Percentiles rank a stretch among this genome's conserved stretches.
Conservation (phyloP, 129 eudicot species). For the Gnaphalium uliginosum region DNA sequence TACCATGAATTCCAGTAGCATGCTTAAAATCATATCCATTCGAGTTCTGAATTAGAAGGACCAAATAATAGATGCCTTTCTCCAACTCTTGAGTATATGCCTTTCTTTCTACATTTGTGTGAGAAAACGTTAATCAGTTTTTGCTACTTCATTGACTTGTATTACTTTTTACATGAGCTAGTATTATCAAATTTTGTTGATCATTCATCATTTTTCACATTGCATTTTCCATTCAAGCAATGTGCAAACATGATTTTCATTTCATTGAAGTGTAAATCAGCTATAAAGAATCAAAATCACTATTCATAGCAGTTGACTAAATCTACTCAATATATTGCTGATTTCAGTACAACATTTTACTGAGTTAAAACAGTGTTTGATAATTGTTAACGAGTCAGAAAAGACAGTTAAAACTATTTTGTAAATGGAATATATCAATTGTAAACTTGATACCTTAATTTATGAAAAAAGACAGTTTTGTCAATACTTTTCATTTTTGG, state of each 20-base stretch:
- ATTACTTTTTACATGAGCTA: not conserved
- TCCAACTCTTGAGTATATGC: not conserved
- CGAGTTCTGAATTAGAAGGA: not conserved
- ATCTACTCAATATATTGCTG: not conserved
- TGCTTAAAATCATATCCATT: not conserved
- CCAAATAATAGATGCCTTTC: not conserved
- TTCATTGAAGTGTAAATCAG: not conserved
- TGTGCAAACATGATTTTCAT: not conserved
- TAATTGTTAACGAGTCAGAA: not conserved
- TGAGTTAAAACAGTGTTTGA: not conserved
- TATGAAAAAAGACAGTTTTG: not conserved
- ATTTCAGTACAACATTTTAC: not conserved
- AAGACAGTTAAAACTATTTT: not conserved
- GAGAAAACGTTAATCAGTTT: not conserved
- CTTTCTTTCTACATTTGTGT: constrained; percentile 2
- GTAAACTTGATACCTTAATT: not conserved
- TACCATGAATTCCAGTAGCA: not conserved
- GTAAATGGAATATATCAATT: not conserved
- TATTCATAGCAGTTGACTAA: not conserved
- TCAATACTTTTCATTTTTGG: not conserved
- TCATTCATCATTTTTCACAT: not conserved
- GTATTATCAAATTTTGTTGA: not conserved
- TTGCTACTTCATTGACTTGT: not conserved
- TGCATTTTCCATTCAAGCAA: not conserved
- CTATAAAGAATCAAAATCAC: not conserved